Percentiles rank a stretch among this genome's conserved stretches.
Evolutionary conservation across 148 eudicot genomes (phyloP).

Genomic region (Fagopyrum homotropicum): DNA sequence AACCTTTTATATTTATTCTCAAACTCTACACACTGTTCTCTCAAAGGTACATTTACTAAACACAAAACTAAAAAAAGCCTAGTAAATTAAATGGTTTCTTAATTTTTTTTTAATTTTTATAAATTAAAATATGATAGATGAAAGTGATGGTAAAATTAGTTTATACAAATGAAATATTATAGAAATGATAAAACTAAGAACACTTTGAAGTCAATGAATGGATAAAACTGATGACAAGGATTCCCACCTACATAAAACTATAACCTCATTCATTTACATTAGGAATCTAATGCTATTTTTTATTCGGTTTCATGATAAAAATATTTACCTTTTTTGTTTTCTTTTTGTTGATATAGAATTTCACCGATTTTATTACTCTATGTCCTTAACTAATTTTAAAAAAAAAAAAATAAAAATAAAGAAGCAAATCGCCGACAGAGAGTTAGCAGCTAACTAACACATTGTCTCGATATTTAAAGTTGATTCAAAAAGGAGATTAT

Average conservation of each 20-base stretch:
- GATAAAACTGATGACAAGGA: conserved; percentile 7
- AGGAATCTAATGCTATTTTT: background rate
- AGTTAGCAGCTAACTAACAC: background rate
- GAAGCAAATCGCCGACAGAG: background rate
- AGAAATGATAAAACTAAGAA: background rate
- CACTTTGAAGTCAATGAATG: background rate
- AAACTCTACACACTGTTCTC: too few relatives aligned
- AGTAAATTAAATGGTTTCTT: too few relatives aligned
- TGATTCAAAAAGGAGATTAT: background rate
- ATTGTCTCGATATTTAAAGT: background rate
- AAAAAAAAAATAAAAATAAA: background rate
- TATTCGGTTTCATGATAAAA: background rate
- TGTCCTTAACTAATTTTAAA: too few relatives aligned
- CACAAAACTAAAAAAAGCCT: too few relatives aligned
- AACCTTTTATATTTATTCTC: too few relatives aligned
- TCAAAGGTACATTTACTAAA: too few relatives aligned
- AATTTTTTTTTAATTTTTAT: too few relatives aligned
- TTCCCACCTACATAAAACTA: background rate
- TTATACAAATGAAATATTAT: background rate
- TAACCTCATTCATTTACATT: background rate
- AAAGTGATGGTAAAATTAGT: background rate
- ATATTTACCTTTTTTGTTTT: background rate
- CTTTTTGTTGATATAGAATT: too few relatives aligned
- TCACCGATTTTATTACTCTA: too few relatives aligned
- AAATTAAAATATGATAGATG: too few relatives aligned